Base-by-base conservation (phyloP, 2,329 filamentous ascomycete genomes). In the Talaromyces sp. region DNA sequence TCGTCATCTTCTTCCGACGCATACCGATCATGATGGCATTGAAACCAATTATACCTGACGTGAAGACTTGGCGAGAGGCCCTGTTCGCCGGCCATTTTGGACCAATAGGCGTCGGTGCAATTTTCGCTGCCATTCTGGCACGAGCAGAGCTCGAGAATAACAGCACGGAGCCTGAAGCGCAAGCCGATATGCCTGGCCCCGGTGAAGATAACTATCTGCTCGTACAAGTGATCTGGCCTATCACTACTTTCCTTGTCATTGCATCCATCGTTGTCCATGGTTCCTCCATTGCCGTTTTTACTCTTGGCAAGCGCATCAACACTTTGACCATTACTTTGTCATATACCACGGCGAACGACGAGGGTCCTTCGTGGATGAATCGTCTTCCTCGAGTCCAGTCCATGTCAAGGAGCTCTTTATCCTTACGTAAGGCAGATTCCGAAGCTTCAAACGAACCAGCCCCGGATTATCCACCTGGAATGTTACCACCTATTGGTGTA, bases 271-370 rank as follows among this genome's bases (percentile, higher is more conserved):
- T 98, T 40, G 91, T 99, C 1, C 95, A 99, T 71, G 95, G 95
- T 23, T 98, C 95, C n/a, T 98, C 95, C 0, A 90, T 99, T 69
- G 95, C 95, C 5, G 95, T 99, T 8, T 99, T 99, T 71, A 98
- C 95, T 0, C 85, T 99, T 1, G 95, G 95, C 70, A 99, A 98
- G 77, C 93, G 91, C 65, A 99, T 99, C 84, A 98, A 98, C 79
- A 98, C 95, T 0, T 79, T 99, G 68, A 93, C 91, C 0, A 83
- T 99, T 65, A 97, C 95, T 61, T 91, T 99, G 85, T 97, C 95
- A 0, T 99, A 98, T 79, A 99, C 95, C 0, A 86, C 89, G 65
- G 92, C 88, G 18, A 90, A 90, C 58, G 93, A 96, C 62, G 91
- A 96, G 39, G 91, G 92, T 0, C 90, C 92, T 2, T 87, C 87